Evolutionary conservation across 2,329 filamentous ascomycete species (phyloP).

Genomic region (Pseudogymnoascus sp.): DNA sequence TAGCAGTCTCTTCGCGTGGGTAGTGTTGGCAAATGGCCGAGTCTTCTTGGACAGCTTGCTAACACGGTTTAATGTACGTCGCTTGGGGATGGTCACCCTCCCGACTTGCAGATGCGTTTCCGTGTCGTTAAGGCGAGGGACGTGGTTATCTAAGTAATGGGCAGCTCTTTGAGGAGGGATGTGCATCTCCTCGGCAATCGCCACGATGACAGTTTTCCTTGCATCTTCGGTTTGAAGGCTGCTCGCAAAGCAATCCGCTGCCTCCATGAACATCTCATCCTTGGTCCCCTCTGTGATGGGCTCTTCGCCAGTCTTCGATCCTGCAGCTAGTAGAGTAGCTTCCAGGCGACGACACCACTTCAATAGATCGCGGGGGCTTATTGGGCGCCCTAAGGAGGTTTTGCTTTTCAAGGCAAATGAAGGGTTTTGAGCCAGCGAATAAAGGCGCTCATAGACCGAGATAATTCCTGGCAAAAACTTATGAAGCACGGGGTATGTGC

Average conservation of each 20-base stretch:
- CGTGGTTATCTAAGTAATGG: slow-evolving; percentile 67
- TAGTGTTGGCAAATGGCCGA: slow-evolving; percentile 78
- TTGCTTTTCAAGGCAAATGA: slow-evolving; percentile 41
- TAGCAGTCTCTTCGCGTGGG: slow-evolving; percentile 73
- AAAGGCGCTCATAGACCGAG: slow-evolving; percentile 49
- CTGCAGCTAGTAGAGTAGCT: slow-evolving; percentile 53
- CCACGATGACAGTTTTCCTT: slow-evolving; percentile 53
- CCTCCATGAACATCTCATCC: slow-evolving; percentile 88
- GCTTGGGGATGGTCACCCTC: slow-evolving; percentile 51
- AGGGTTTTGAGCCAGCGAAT: slow-evolving; percentile 36
- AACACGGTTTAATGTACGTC: slow-evolving; percentile 44
- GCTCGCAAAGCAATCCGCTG: slow-evolving; percentile 84
- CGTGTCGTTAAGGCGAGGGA: slow-evolving; percentile 60
- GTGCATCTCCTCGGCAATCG: slow-evolving; percentile 80
- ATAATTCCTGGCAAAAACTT: slow-evolving; percentile 55
- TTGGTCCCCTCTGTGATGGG: slow-evolving; percentile 62
- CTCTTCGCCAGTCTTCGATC: slow-evolving; percentile 60
- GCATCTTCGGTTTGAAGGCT: slow-evolving; percentile 62
- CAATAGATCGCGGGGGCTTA: slow-evolving; percentile 71
- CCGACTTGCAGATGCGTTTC: slow-evolving; percentile 56
- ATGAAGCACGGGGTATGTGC: slow-evolving; percentile 62
- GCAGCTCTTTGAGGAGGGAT: slow-evolving; percentile 75
- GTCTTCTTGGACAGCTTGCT: slow-evolving; percentile 45
- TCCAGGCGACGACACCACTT: slow-evolving; percentile 83
- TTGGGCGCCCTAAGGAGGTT: slow-evolving; percentile 43